Conservation (phyloP, 1,284 basidiomycete species). For the Ceratobasidium sp. region DNA sequence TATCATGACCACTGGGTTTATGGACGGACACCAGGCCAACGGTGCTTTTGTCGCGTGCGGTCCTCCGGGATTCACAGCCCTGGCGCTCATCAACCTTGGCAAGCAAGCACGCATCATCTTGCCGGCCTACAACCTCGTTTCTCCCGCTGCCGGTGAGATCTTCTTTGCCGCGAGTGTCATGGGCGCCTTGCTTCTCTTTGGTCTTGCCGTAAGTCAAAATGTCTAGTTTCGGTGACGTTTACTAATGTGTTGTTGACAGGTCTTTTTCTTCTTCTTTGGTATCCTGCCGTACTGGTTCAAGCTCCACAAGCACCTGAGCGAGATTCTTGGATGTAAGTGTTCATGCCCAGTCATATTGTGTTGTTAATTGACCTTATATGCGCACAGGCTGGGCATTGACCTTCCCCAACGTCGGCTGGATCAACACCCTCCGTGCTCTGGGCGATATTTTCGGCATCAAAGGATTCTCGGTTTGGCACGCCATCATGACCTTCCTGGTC, state of each 20-base stretch:
- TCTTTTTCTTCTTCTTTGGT: slow-evolving; percentile 41
- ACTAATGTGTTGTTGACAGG: neutral
- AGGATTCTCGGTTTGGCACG: slow-evolving; percentile 43
- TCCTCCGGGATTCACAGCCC: slow-evolving; percentile 49
- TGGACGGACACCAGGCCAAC: slow-evolving; percentile 50
- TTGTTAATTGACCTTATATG: slow-evolving; percentile 16
- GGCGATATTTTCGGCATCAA: slow-evolving; percentile 47
- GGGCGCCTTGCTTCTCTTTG: slow-evolving; percentile 47
- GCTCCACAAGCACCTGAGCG: slow-evolving; percentile 49
- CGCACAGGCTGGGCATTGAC: slow-evolving; percentile 49
- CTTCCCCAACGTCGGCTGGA: slow-evolving; percentile 49
- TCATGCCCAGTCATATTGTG: neutral
- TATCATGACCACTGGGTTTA: slow-evolving; percentile 46
- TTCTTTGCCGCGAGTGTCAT: slow-evolving; percentile 45
- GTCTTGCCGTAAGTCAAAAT: slow-evolving; percentile 47
- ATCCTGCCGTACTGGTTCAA: slow-evolving; percentile 50
- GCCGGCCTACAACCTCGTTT: slow-evolving; percentile 44
- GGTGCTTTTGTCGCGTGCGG: slow-evolving; percentile 49
- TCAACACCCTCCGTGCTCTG: slow-evolving; percentile 47
- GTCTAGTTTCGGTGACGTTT: neutral
- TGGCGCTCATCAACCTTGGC: slow-evolving; percentile 49
- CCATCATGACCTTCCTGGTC: slow-evolving; percentile 43
- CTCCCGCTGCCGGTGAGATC: slow-evolving; percentile 47
- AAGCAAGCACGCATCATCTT: slow-evolving; percentile 45
- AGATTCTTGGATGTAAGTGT: slow-evolving; percentile 49